These are phyloP conservation scores for Crucibulum laeve DNA, from an alignment of 768 basidiomycete genomes.

Conservation along the genomic window DNA sequence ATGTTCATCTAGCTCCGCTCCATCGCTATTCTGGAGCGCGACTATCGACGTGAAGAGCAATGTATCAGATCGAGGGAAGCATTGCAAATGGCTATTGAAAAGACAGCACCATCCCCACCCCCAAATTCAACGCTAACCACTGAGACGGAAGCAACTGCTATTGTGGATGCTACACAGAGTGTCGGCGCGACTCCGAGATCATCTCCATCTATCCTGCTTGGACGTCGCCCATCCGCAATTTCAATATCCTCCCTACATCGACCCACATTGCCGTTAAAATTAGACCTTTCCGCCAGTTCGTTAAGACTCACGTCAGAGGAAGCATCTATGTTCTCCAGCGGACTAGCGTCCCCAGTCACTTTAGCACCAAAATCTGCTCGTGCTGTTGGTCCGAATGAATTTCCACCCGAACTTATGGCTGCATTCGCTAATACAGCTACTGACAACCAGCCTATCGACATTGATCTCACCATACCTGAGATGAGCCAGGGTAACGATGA, in stretches of 20 bases:
- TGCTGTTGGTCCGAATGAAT: conserved; percentile 46
- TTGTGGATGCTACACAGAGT: neutral
- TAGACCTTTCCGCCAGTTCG: conserved; percentile 73
- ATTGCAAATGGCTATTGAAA: conserved; percentile 24
- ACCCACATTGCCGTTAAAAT: conserved; percentile 64
- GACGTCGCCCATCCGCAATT: conserved; percentile 70
- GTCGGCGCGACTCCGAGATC: conserved; percentile 21
- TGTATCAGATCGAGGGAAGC: conserved; percentile 45
- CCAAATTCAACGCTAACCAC: conserved; percentile 3
- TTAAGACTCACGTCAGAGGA: conserved; percentile 67
- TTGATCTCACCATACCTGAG: conserved; percentile 55
- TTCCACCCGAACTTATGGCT: conserved; percentile 63
- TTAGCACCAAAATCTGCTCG: conserved; percentile 79
- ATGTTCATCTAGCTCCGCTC: conserved; percentile 52
- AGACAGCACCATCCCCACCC: conserved; percentile 21
- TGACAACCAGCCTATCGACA: conserved; percentile 36
- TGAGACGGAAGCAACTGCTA: neutral
- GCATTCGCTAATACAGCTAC: conserved; percentile 45
- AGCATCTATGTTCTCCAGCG: conserved; percentile 49
- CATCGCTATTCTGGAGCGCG: conserved; percentile 68
- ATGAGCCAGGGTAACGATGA: too few relatives aligned
- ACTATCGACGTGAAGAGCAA: conserved; percentile 58
- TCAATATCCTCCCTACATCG: conserved; percentile 79
- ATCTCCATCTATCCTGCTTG: conserved; percentile 22
- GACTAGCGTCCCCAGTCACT: conserved; percentile 74